Conservation (phyloP, 169 alveolate species). For the Plasmodium adleri region DNA sequence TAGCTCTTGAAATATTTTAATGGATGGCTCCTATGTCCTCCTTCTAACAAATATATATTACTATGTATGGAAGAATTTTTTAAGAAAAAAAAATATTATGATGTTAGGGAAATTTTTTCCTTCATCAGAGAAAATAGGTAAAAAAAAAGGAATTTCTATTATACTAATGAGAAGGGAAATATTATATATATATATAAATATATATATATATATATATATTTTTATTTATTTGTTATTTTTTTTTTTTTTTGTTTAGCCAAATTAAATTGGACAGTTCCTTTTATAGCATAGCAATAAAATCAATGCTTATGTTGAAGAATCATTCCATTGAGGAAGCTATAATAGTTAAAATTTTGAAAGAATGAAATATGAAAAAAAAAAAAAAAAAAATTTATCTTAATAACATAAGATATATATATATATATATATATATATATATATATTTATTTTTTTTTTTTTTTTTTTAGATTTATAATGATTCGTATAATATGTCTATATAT, state of each 20-base stretch:
- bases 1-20: slow-evolving; percentile 70
- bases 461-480: slow-evolving; percentile 71
- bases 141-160: not conserved
- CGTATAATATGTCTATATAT: slow-evolving; percentile 66
- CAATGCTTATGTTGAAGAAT: slow-evolving; percentile 71
- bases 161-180: not conserved
- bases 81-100: slow-evolving; percentile 39
- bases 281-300: slow-evolving; percentile 62
- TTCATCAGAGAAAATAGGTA: slow-evolving; percentile 70
- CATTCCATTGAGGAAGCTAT: slow-evolving; percentile 63
- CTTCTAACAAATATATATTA: slow-evolving; percentile 71
- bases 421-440: not conserved
- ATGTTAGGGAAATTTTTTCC: slow-evolving; percentile 76
- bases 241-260: slow-evolving; percentile 45
- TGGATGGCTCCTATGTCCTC: slow-evolving; percentile 77
- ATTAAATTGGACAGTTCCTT: slow-evolving; percentile 73
- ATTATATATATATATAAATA: not conserved
- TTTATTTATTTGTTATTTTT: slow-evolving; percentile 16
- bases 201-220: not conserved
- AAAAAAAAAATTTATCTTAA: not conserved
- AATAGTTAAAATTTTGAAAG: slow-evolving; percentile 39
- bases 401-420: not conserved
- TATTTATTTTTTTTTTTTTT: slow-evolving; percentile 2
- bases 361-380: slow-evolving; percentile 1
- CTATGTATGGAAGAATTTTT: slow-evolving; percentile 75